Base-by-base conservation (phyloP, 2,329 filamentous ascomycete genomes). In the Epichloe typhina region DNA sequence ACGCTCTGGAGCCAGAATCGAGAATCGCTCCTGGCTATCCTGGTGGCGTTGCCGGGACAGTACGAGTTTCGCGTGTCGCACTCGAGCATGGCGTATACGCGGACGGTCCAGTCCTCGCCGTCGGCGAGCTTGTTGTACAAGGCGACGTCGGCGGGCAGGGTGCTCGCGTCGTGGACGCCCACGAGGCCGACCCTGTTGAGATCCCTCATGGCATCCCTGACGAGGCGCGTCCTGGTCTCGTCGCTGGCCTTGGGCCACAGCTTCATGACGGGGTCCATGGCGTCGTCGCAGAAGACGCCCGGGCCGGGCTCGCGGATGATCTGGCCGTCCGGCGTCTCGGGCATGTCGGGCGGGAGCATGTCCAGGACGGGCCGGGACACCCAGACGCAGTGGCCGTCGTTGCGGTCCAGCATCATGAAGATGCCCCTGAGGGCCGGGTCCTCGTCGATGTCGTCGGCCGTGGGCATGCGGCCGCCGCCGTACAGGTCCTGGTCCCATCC, bases 211-310 rank as follows among this genome's bases (percentile, higher is more conserved):
- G 83, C 83, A 5, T 74, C 74, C 46, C 70, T 72, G 51, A 86
- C 64, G 53, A 77, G 81, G 23, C 62, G 64, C 5, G 71, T 69
- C 59, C 79, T 83, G 55, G 71, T 72, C n/a, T 70, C 69, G 5
- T 63, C 64, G 43, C 68, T 69, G 0, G 80, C 79, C 52, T 74
- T 73, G 2, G 82, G 81, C 69, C 79, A 83, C 17, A 77, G 57
- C 2, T 69, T 65, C 51, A 72, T 68, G 37, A 84, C 72, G 47
- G 82, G 63, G 42, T 82, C 78, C 75, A 86, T 84, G 23, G 83
- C 82, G 59, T 86, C 86, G 63, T 87, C 83, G 60, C 83, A 87
- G 57, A 86, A 86, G 9, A 86, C 82, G 41, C 83, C 83, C 58
- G 75, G 71, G 0, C 80, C 80, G 0, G 82, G 82, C 3, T 77